Evolutionary conservation across 2,329 filamentous ascomycete species (phyloP), one percentile per base, ranked within the genome.

Genomic region (Aspergillus udagawae): DNA sequence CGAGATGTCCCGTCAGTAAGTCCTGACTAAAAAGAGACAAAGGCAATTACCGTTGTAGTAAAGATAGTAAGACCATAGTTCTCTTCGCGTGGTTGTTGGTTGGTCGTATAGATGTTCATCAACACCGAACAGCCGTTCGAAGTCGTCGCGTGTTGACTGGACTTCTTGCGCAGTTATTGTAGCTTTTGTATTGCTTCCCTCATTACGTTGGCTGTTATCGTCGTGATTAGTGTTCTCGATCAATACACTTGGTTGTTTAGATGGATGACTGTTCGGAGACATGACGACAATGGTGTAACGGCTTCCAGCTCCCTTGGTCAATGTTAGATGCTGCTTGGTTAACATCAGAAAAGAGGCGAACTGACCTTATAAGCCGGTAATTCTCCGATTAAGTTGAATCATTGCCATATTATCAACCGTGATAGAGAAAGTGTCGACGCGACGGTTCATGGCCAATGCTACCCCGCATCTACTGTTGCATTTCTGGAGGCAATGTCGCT

Each of bases 31-130:
- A 49, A 32, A 20, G 25, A 7, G 44, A 5, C 21, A 5, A 6
- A 27, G 23, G 21, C 6, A 7, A 27, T 48, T 58, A 65, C 75
- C 75, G 55, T 77, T 77, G 57, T 75, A 77, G 56, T 78, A 77
- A 12, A 77, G 70, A 57, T 78, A 78, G 51, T 77, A 77, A 5
- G 75, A 73, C 75, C 74, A 77, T 3, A 77, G 60, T 53, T 78
- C 75, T 57, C 67, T 74, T 20, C 70, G 69, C 2, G 72, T 75
- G 4, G 74, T 77, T 17, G 74, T 75, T 7, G 75, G 74, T 51
- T 76, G 72, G 7, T 71, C 66, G 54, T 69, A 70, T 2, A 67
- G 62, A 53, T 73, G 67, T 54, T 74, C 73, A 51, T 74, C 70
- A 2, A 70, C 65, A 3, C 70, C 69, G 49, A 76, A 76, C 2